phyloP scores from a whole-genome alignment of 2,329 filamentous ascomycete species.

The Madurella fahalii region DNA sequence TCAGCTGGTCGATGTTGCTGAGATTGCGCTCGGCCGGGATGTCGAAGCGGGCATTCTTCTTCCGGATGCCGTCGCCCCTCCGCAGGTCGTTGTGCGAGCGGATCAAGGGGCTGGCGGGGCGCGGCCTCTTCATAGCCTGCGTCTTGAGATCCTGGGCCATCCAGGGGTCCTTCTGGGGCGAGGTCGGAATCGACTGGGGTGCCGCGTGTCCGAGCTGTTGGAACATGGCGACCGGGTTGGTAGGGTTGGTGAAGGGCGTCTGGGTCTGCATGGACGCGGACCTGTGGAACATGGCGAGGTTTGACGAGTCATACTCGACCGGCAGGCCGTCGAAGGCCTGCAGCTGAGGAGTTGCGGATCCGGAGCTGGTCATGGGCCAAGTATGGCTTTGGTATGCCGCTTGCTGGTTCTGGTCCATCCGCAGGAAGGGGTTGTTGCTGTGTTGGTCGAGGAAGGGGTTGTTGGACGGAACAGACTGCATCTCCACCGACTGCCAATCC shows the following conservation, averaged over 20 bases:
- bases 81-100: slow-evolving; percentile 72
- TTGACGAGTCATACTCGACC: slow-evolving; percentile 48
- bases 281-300: slow-evolving; percentile 50
- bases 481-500: slow-evolving; percentile 60
- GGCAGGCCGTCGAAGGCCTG: slow-evolving; percentile 63
- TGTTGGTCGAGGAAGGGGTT: slow-evolving; percentile 57
- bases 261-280: slow-evolving; percentile 44
- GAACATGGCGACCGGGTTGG: slow-evolving; percentile 51
- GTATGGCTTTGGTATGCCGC: slow-evolving; percentile 39
- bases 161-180: slow-evolving; percentile 56
- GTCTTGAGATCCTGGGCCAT: slow-evolving; percentile 45
- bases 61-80: slow-evolving; percentile 84
- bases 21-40: slow-evolving; percentile 92
- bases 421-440: slow-evolving; percentile 64
- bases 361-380: slow-evolving; percentile 66
- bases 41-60: slow-evolving; percentile 98
- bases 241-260: slow-evolving; percentile 52
- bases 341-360: slow-evolving; percentile 66
- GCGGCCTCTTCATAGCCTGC: slow-evolving; percentile 58
- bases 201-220: slow-evolving; percentile 44
- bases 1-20: slow-evolving; percentile 90
- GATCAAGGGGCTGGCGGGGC: slow-evolving; percentile 63
- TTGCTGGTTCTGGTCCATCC: slow-evolving; percentile 51
- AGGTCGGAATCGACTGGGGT: slow-evolving; percentile 48
- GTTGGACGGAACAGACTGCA: slow-evolving; percentile 61